Evolutionary conservation across 2,329 filamentous ascomycete species (phyloP).

Genomic region (Shiraia bambusicola): DNA sequence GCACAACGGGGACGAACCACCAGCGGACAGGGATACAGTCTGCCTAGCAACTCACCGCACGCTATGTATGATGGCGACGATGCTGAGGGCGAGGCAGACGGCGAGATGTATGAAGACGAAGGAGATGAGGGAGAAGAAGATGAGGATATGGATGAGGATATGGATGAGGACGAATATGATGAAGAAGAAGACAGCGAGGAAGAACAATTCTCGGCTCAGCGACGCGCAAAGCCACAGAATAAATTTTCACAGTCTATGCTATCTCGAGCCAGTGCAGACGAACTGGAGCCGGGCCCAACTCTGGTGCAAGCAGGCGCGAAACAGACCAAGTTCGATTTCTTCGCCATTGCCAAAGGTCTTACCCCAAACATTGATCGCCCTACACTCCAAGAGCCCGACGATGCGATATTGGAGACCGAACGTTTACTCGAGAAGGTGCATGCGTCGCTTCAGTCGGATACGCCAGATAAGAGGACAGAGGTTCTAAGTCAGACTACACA

Average conservation of each 20-base stretch:
- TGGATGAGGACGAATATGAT: conserved; percentile 40
- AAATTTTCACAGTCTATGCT: conserved; percentile 33
- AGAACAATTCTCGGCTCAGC: conserved; percentile 49
- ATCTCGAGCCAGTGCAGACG: conserved; percentile 42
- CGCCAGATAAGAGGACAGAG: conserved; percentile 30
- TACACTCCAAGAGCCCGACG: conserved; percentile 66
- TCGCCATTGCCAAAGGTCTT: conserved; percentile 70
- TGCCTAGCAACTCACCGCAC: conserved; percentile 42
- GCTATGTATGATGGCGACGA: conserved; percentile 8
- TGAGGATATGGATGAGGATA: conserved; percentile 28
- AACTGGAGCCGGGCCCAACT: conserved; percentile 21
- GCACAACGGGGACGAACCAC: conserved; percentile 31
- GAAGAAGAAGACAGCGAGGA: conserved; percentile 43
- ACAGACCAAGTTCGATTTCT: conserved; percentile 63
- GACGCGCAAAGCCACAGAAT: conserved; percentile 22
- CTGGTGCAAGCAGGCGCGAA: conserved; percentile 34
- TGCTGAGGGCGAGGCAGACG: conserved; percentile 45
- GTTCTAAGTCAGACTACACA: conserved; percentile 32
- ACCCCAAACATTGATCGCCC: conserved; percentile 60
- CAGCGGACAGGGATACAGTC: conserved; percentile 26
- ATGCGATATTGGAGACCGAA: conserved; percentile 75
- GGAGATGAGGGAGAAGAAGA: conserved; percentile 38
- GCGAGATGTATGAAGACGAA: conserved; percentile 28
- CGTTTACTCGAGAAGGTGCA: conserved; percentile 57
- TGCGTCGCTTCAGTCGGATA: conserved; percentile 35